A percentile compares a stretch with the other conserved stretches of the same genome.
These are phyloP conservation scores for Chlorella sp. DNA, from an alignment of 139 green algal species.

Conservation along the genomic window DNA sequence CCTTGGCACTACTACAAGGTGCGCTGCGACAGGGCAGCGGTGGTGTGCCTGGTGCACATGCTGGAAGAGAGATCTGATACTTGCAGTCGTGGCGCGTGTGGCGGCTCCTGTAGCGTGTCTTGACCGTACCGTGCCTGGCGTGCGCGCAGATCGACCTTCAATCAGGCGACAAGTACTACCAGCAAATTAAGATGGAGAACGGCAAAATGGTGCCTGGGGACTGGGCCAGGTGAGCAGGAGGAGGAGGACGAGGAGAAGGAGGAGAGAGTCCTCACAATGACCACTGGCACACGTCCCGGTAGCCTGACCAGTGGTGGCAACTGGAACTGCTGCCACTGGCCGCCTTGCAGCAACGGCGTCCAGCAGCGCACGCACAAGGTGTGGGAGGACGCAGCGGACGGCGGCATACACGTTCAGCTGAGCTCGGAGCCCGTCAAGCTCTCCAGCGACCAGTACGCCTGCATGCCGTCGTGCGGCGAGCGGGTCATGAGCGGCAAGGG, in stretches of 20 bases:
- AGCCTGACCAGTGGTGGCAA: too few relatives aligned
- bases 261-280: not conserved
- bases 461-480: slow-evolving; percentile 24
- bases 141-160: slow-evolving; percentile 33
- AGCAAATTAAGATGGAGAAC: slow-evolving; percentile 27
- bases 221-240: slow-evolving; percentile 39
- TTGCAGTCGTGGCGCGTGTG: too few relatives aligned
- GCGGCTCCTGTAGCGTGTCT: too few relatives aligned
- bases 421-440: not conserved
- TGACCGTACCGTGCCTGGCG: not conserved
- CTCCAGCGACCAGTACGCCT: slow-evolving; percentile 36
- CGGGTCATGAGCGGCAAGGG: slow-evolving; percentile 17
- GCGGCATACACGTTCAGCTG: not conserved
- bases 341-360: not conserved
- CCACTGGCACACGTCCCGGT: too few relatives aligned
- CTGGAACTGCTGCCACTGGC: not conserved
- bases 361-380: not conserved
- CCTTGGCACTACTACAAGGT: slow-evolving; percentile 63
- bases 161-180: slow-evolving; percentile 46
- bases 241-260: not conserved
- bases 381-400: too few relatives aligned
- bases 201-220: slow-evolving; percentile 38
- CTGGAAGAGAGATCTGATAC: too few relatives aligned
- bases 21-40: not conserved
- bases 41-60: not conserved